Evolutionary conservation across 1,284 basidiomycete species (phyloP).

Genomic region (Trichosporon ovoides): DNA sequence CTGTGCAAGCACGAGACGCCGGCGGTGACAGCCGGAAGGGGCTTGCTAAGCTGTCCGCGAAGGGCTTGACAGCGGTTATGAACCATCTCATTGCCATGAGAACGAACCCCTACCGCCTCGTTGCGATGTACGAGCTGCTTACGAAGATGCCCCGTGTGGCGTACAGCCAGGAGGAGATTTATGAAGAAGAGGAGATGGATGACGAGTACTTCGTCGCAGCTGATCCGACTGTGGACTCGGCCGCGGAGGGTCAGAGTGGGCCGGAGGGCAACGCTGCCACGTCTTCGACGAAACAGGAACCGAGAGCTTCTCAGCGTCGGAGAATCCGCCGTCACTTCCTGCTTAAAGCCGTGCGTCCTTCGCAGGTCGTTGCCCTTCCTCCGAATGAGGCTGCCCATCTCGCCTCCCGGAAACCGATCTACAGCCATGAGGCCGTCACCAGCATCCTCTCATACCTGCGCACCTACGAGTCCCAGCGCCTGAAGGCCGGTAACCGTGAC

Average conservation of each 20-base stretch:
- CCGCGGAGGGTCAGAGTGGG: background rate
- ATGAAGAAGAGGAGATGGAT: conserved; percentile 11
- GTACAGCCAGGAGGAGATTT: background rate
- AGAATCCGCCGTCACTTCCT: too few relatives aligned
- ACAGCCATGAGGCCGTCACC: background rate
- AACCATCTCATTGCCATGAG: conserved; percentile 3
- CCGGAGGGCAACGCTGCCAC: conserved; percentile 8
- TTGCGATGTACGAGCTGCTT: conserved; percentile 16
- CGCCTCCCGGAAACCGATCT: background rate
- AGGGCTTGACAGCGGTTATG: conserved; percentile 12
- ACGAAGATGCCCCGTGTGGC: background rate
- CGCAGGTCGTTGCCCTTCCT: background rate
- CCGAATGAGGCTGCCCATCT: background rate
- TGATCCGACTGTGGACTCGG: background rate
- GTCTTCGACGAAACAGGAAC: background rate
- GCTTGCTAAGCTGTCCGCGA: conserved; percentile 1
- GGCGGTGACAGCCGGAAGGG: background rate
- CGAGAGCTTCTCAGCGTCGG: background rate
- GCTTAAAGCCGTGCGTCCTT: background rate
- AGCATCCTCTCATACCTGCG: conserved; percentile 6
- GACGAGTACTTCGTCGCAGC: conserved; percentile 16
- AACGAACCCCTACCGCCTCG: conserved; percentile 8
- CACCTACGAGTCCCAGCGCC: background rate
- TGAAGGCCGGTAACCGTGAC: background rate
- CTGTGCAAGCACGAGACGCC: background rate